Evolutionary conservation across 164 flowering plant species (phyloP).

Genomic region (Tetrastigma voinierianum): DNA sequence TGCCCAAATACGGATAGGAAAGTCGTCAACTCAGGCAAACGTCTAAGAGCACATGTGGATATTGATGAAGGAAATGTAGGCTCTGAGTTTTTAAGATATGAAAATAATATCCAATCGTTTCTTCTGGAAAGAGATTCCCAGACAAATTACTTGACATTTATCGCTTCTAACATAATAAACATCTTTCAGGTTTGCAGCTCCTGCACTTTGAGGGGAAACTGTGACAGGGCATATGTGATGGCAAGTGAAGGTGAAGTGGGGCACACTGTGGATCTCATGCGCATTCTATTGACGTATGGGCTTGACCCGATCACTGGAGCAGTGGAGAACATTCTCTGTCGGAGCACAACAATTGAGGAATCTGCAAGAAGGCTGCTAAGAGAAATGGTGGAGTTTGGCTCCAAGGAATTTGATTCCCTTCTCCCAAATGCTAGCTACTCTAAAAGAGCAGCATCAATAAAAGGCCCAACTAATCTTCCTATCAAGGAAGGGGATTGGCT

Average conservation of each 20-base stretch:
- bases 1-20: slow-evolving; percentile 89
- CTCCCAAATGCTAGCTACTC: slow-evolving; percentile 11
- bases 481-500: slow-evolving; percentile 79
- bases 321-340: slow-evolving; percentile 53
- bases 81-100: background rate
- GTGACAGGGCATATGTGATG: slow-evolving; percentile 81
- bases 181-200: slow-evolving; percentile 83
- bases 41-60: slow-evolving; percentile 71
- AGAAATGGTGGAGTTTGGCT: slow-evolving; percentile 52
- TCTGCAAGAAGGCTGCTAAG: slow-evolving; percentile 66
- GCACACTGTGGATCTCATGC: slow-evolving; percentile 85
- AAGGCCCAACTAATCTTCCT: slow-evolving; percentile 32
- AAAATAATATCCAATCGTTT: background rate
- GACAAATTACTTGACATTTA: background rate
- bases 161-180: slow-evolving; percentile 6
- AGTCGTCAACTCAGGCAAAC: slow-evolving; percentile 91
- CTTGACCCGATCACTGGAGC: slow-evolving; percentile 50
- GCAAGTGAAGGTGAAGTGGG: slow-evolving; percentile 69
- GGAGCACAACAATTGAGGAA: slow-evolving; percentile 42
- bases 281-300: slow-evolving; percentile 68
- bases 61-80: slow-evolving; percentile 81
- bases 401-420: slow-evolving; percentile 26
- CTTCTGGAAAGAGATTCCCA: background rate
- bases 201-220: slow-evolving; percentile 75
- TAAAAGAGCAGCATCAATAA: slow-evolving; percentile 8